Conservation (phyloP, 768 basidiomycete species). For the Termitomyces sp. region DNA sequence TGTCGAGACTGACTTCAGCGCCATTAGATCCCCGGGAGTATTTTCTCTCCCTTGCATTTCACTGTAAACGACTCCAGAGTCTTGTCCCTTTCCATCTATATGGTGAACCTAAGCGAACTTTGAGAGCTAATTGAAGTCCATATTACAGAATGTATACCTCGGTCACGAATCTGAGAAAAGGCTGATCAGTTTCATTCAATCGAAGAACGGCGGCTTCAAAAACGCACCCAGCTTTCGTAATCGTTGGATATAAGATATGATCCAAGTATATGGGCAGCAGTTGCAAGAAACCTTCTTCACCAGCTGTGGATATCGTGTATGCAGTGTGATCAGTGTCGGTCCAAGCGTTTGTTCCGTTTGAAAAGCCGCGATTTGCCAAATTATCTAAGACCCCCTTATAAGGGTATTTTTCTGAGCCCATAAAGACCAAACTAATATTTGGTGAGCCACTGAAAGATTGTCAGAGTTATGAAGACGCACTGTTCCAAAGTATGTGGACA, state of each 20-base stretch:
- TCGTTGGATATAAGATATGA: slow-evolving; percentile 94
- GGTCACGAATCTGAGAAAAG: slow-evolving; percentile 45
- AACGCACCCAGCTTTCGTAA: slow-evolving; percentile 81
- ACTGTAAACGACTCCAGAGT: slow-evolving; percentile 95
- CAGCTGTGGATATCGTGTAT: slow-evolving; percentile 95
- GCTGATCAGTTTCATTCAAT: neutral
- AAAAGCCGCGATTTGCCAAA: slow-evolving; percentile 91
- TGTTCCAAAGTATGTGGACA: slow-evolving; percentile 97
- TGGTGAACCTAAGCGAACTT: slow-evolving; percentile 74
- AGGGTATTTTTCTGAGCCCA: slow-evolving; percentile 94
- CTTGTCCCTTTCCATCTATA: slow-evolving; percentile 84
- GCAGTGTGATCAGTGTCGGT: slow-evolving; percentile 94
- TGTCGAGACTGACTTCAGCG: slow-evolving; percentile 58
- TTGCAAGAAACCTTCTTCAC: slow-evolving; percentile 87
- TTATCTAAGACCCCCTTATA: slow-evolving; percentile 96
- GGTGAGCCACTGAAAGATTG: slow-evolving; percentile 10
- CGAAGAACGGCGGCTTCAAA: slow-evolving; percentile 4
- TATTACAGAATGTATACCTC: slow-evolving; percentile 40
- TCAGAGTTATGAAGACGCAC: slow-evolving; percentile 41
- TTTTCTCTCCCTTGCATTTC: slow-evolving; percentile 98
- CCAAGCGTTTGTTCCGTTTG: slow-evolving; percentile 94
- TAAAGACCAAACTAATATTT: slow-evolving; percentile 72
- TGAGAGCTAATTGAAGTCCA: neutral
- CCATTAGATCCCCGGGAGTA: slow-evolving; percentile 88
- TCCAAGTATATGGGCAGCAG: slow-evolving; percentile 89